Base-by-base conservation (phyloP, 306 rosid genomes). In the Boehmeria nivea region DNA sequence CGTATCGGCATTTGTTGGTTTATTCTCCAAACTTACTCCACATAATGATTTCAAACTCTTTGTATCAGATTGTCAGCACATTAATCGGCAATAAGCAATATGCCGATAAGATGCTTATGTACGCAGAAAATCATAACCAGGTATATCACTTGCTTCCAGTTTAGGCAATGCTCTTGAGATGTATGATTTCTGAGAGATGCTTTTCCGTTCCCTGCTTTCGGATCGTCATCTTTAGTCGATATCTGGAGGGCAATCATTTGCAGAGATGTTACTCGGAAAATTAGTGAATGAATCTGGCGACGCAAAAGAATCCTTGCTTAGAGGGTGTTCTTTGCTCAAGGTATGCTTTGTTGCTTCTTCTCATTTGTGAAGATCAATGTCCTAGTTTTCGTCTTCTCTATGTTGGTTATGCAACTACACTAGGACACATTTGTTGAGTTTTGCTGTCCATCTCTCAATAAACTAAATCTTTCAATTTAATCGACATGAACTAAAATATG, bases 71-170 rank as follows among this genome's bases (percentile, higher is more conserved):
- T 70, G 94, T 81, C 21, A 71, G 75, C 73, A 78, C 93, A 31
- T 77, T 91, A 69, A 53, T 71, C 51, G 77, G 88, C 47, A 77
- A 84, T 68, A 80, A 44, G 78, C 78, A 80, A 36, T 60, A 73
- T 43, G 76, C 82, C 4, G 72, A 80, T 66, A 91, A 84, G 69
- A 91, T 81, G 89, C 87, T 91, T 55, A 27, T 87, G 57, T 87
- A 87, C 25, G 80, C 94, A 47, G 98, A 91, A 83, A 91, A 87
- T 67, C 94, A 91, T 75, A 87, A 78, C 77, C 98, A 91, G 83
- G 97, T 83, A 81, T 15, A 40, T n/a, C 17, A 3, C 16, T 40
- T 40, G 6, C 45, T 40, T 40, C 45, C 45, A 40, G 8, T 40
- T 8, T 40, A 11, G 2, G 4, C 3, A 4, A 40, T 14, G n/a